Evolutionary conservation across 2,329 filamentous ascomycete species (phyloP), one percentile per base, ranked within the genome.

Genomic region (Esteya vermicola): DNA sequence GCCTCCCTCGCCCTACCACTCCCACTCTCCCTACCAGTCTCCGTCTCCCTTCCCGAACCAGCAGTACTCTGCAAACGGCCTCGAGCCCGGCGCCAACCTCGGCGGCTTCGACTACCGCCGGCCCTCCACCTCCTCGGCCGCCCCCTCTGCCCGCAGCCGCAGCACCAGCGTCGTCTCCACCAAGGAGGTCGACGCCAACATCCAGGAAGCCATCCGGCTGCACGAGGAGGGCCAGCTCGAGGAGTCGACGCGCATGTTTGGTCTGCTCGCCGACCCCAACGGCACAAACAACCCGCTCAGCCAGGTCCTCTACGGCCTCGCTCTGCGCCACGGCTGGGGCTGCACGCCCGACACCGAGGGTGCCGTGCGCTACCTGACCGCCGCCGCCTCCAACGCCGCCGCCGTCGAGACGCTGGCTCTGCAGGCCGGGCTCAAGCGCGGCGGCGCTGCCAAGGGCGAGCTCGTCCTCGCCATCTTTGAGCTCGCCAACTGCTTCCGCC

Each of bases 381-480:
- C 82, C 23, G 91, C 91, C 36, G 91, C 91, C 6, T 81, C 84
- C 33, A 95, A 94, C 60, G 85, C 86, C 20, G 91, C 89, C 20
- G 72, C 76, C 32, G 76, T 98, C 41, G 91, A 98, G 64, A 74
- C 82, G 39, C 67, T 86, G 51, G 91, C 91, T 23, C 74, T 96
- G 19, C 69, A 81, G 49, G 83, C 88, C 9, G 91, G 89, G 14
- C 75, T 93, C 60, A 91, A 85, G 61, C 93, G 91, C 60, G 91
- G 91, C 39, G 91, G 91, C 45, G 81, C 84, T 13, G 89, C 89
- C 33, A 98, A 96, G 63, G 91, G 91, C 44, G 91, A 98, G 67
- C 72, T 98, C 39, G 84, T 96, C 16, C 75, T 98, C 45, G 89
- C 91, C 45, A 96, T 98, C 48, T 96, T 91, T 54, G 91, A 98